Base-by-base conservation (phyloP, 768 basidiomycete genomes). In the Leccinum subgranulosum region DNA sequence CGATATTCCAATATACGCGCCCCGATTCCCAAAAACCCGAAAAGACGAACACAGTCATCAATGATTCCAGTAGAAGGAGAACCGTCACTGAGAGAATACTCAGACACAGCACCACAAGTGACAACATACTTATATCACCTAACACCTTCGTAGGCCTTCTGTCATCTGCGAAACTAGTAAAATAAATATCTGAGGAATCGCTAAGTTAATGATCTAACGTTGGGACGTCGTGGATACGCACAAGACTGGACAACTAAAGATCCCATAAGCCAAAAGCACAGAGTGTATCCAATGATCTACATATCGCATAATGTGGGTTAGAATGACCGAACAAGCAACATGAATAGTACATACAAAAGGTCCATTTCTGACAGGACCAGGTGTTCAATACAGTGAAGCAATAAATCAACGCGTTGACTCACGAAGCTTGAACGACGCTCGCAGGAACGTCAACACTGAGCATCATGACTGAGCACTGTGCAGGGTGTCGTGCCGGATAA, bases 241-340 rank as follows among this genome's bases (percentile, higher is more conserved):
- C 64, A 59, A 1, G 58, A 50, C 23, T 69, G 64, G 36, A 67
- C 55, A 3, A 3, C 27, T 2, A 67, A 55, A 23, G 59, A 53
- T 25, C 61, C 67, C 59, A 60, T 59, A 10, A 67, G 53, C 1
- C 25, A 43, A 7, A 63, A 68, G 49, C 49, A 55, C 0, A 60
- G 11, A 2, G 64, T 60, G 15, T 68, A 66, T 34, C 65, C 63
- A 15, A 66, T 27, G 8, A 55, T 27, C 64, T 68, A 23, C 1
- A 14, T 6, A 7, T 15, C 6, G 15, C 34, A 15, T 12, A 15
- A 5, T 15, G 15, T 14, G 14, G 15, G 15, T 34, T 14, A 34
- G 34, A 34, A 15, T 34, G 34, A 34, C 15, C 15, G 15, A 15
- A 15, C 15, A 34, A 15, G 15, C 6, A 11, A 15, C 34, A 34